Percentiles rank a stretch among this genome's conserved stretches.
phyloP scores from a whole-genome alignment of 1,284 basidiomycete species.

The Amylostereum areolatum region DNA sequence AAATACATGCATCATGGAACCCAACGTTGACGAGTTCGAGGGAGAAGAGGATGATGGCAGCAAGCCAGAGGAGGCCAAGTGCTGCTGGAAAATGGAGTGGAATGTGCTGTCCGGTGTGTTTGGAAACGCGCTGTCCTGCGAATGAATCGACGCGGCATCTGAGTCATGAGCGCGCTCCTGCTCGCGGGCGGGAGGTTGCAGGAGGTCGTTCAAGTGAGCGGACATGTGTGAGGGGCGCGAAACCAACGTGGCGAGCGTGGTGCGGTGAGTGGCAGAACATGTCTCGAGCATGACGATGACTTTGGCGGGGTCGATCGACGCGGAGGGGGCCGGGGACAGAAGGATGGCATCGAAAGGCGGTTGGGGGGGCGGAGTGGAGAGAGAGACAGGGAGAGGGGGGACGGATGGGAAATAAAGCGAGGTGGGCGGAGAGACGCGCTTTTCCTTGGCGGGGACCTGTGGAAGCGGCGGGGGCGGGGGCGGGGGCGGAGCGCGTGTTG shows the following conservation, averaged over 20 bases:
- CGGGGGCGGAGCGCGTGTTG: conserved; percentile 30
- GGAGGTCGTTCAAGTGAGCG: conserved; percentile 46
- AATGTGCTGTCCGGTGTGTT: conserved; percentile 22
- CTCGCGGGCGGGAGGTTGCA: conserved; percentile 29
- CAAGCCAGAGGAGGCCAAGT: conserved; percentile 54
- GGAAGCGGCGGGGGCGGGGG: conserved; percentile 19
- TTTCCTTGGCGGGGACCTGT: conserved; percentile 21
- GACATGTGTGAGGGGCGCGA: conserved; percentile 60
- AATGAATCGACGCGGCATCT: conserved; percentile 39
- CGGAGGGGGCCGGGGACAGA: conserved; percentile 49
- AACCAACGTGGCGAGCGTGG: conserved; percentile 56
- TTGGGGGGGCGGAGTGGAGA: conserved; percentile 23
- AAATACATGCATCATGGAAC: conserved; percentile 53
- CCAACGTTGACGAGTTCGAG: background rate
- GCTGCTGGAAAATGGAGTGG: conserved; percentile 50
- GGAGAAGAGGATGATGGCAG: conserved; percentile 38
- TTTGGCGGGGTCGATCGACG: conserved; percentile 46
- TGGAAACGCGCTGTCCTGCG: conserved; percentile 19
- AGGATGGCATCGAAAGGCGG: conserved; percentile 61
- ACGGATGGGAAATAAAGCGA: conserved; percentile 29
- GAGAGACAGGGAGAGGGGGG: conserved; percentile 20
- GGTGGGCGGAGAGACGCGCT: conserved; percentile 27
- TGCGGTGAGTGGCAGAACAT: conserved; percentile 54
- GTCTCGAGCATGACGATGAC: conserved; percentile 68
- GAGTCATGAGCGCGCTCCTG: background rate